phyloP scores from a whole-genome alignment of 2,329 filamentous ascomycete species.

The Trichoderma oligosporum region DNA sequence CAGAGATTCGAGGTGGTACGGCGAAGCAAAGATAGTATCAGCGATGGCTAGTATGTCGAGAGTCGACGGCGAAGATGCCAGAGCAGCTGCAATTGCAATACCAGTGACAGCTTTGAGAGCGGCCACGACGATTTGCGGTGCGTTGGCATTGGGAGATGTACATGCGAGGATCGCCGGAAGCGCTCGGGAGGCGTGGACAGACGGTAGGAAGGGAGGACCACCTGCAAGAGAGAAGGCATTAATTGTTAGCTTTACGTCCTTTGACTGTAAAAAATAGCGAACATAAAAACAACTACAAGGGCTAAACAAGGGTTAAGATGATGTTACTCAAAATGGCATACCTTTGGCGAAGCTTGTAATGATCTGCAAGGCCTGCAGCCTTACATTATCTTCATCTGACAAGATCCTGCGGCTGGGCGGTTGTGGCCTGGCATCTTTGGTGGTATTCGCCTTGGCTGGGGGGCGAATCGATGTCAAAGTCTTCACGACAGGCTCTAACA shows the following conservation, averaged over 20 bases:
- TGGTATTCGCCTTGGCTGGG: conserved; percentile 36
- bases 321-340: conserved; percentile 38
- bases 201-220: conserved; percentile 72
- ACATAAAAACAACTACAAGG: not conserved
- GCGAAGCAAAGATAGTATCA: conserved; percentile 60
- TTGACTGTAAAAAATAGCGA: not conserved
- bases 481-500: conserved; percentile 56
- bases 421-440: conserved; percentile 37
- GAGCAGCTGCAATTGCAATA: conserved; percentile 61
- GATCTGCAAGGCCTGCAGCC: conserved; percentile 79
- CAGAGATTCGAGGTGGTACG: conserved; percentile 59
- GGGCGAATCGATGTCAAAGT: conserved; percentile 40
- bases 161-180: conserved; percentile 68
- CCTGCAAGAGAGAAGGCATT: conserved; percentile 45
- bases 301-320: not conserved
- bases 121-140: conserved; percentile 64
- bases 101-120: conserved; percentile 71
- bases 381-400: conserved; percentile 62
- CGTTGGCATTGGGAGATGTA: conserved; percentile 62
- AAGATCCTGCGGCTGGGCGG: conserved; percentile 38
- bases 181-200: conserved; percentile 64
- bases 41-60: conserved; percentile 52
- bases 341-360: conserved; percentile 81
- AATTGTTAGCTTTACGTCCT: not conserved
- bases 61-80: conserved; percentile 49